A percentile compares a stretch with the other conserved stretches of the same genome.
phyloP scores from a whole-genome alignment of 2,329 filamentous ascomycete species.

The Nemania abortiva region DNA sequence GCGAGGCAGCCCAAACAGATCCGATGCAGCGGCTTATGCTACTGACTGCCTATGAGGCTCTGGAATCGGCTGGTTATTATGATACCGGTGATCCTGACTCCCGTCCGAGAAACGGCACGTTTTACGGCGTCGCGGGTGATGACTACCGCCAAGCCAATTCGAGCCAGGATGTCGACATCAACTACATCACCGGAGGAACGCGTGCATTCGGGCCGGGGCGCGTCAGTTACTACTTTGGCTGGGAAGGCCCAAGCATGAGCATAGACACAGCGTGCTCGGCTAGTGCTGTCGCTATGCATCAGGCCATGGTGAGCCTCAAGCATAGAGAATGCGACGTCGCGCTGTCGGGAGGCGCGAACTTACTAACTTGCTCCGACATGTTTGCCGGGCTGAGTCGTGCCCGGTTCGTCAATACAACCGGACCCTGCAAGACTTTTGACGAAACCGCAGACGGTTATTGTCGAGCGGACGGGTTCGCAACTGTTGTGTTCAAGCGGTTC shows the following conservation, averaged over 20 bases:
- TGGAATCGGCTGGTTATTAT: constrained; percentile 68
- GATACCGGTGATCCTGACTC: constrained; percentile 35
- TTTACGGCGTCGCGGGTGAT: constrained; percentile 38
- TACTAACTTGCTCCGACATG: constrained; percentile 67
- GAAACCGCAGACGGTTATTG: constrained; percentile 41
- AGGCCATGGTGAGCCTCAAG: constrained; percentile 68
- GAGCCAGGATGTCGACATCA: constrained; percentile 65
- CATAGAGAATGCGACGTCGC: constrained; percentile 73
- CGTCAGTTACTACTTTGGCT: constrained; percentile 53
- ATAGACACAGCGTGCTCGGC: constrained; percentile 52
- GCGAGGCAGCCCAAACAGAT: constrained; percentile 60
- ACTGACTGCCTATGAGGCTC: constrained; percentile 73
- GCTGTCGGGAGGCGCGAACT: constrained; percentile 49
- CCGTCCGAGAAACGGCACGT: constrained; percentile 32
- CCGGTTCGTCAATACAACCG: constrained; percentile 61
- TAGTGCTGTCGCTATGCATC: constrained; percentile 42
- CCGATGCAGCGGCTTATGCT: constrained; percentile 73
- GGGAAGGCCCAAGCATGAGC: constrained; percentile 46
- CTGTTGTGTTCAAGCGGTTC: constrained; percentile 42
- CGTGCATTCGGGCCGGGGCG: constrained; percentile 54
- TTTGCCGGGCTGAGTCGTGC: constrained; percentile 70
- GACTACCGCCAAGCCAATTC: constrained; percentile 72
- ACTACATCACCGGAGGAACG: constrained; percentile 53
- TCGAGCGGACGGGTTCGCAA: constrained; percentile 37
- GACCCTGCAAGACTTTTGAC: constrained; percentile 40